Evolutionary conservation across 306 rosid genomes (phyloP).

Genomic region (Psophocarpus tetragonolobus): DNA sequence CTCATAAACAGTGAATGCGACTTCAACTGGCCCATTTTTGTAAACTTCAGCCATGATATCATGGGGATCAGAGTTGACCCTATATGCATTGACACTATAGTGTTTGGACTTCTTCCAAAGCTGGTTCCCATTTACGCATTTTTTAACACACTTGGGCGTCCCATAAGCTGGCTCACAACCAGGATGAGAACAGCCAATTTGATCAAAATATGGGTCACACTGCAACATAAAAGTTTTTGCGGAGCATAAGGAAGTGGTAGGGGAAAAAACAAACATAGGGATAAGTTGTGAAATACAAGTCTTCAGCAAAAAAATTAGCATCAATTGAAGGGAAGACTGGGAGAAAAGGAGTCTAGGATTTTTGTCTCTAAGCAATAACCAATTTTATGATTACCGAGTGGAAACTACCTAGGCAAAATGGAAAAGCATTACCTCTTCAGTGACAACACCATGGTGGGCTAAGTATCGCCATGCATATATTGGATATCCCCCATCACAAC

Average conservation of each 20-base stretch:
- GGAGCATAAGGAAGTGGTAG: not conserved
- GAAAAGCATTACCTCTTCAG: slow-evolving; percentile 70
- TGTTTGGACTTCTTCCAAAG: slow-evolving; percentile 79
- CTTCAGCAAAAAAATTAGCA: slow-evolving; percentile 1
- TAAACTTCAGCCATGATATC: slow-evolving; percentile 92
- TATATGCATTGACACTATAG: slow-evolving; percentile 71
- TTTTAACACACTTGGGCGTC: slow-evolving; percentile 76
- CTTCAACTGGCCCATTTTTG: slow-evolving; percentile 93
- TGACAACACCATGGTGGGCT: slow-evolving; percentile 82
- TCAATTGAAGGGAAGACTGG: slow-evolving; percentile 7
- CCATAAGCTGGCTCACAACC: slow-evolving; percentile 87
- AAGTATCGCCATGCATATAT: slow-evolving; percentile 79
- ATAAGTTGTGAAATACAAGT: slow-evolving; percentile 2
- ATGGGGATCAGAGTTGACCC: slow-evolving; percentile 54
- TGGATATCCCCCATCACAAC: slow-evolving; percentile 90
- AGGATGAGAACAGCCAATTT: slow-evolving; percentile 92
- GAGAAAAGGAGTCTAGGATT: slow-evolving; percentile 6
- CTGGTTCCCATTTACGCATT: slow-evolving; percentile 72
- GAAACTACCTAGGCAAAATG: not conserved
- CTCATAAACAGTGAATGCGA: slow-evolving; percentile 86
- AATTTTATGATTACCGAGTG: not conserved
- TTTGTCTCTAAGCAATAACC: slow-evolving; percentile 10
- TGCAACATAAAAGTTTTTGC: slow-evolving; percentile 31
- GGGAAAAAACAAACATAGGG: not conserved
- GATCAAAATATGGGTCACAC: slow-evolving; percentile 98